These are phyloP conservation scores for Anethum foeniculum DNA, from an alignment of 140 eudicot species.

Conservation along the genomic window DNA sequence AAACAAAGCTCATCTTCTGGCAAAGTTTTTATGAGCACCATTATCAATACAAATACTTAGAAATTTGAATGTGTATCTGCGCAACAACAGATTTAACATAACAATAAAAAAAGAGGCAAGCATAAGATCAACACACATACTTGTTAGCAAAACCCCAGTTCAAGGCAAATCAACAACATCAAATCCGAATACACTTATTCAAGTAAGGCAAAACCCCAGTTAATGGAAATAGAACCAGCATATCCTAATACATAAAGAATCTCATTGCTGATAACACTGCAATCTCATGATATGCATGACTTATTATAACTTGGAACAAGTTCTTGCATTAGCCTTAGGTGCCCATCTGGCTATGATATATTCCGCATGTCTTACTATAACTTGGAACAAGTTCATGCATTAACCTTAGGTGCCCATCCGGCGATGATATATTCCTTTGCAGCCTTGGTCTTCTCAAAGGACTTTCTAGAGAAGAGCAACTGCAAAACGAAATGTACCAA, in stretches of 20 bases:
- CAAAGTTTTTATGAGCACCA: too few species aligned
- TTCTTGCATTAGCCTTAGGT: too few species aligned
- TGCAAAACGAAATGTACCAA: constrained; percentile 21
- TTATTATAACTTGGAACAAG: too few species aligned
- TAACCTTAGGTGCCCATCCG: constrained; percentile 82
- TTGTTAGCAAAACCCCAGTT: neutral
- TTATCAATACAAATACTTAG: too few species aligned
- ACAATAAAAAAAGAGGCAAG: too few species aligned
- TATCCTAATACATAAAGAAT: neutral
- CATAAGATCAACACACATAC: too few species aligned
- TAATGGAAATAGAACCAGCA: neutral
- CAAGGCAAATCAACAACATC: neutral
- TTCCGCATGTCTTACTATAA: neutral
- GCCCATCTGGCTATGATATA: too few species aligned
- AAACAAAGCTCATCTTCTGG: too few species aligned
- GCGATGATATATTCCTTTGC: constrained; percentile 58
- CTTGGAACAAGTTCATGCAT: constrained; percentile 40
- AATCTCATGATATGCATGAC: neutral
- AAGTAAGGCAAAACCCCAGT: too few species aligned
- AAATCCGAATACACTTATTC: constrained; percentile 1
- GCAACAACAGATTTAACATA: too few species aligned
- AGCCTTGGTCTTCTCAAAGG: constrained; percentile 57
- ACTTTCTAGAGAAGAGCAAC: constrained; percentile 52
- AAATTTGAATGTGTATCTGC: too few species aligned
- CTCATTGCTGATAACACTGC: neutral